These are phyloP conservation scores for Emergomyces pasteurianus DNA, from an alignment of 2,329 filamentous ascomycete species.

Conservation along the genomic window DNA sequence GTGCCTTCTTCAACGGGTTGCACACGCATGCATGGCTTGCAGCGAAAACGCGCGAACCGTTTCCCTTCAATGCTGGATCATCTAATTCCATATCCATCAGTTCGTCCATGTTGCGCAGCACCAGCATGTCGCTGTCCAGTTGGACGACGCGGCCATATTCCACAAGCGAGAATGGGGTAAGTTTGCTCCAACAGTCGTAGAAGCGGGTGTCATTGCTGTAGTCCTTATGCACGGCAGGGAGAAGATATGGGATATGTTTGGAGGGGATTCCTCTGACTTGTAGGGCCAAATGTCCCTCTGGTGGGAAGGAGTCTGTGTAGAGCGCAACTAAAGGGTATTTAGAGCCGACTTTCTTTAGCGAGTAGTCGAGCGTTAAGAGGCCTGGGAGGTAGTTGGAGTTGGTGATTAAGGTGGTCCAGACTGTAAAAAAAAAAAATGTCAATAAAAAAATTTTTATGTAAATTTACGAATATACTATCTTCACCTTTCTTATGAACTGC, in stretches of 20 bases:
- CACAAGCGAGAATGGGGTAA: slow-evolving; percentile 62
- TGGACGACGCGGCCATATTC: slow-evolving; percentile 72
- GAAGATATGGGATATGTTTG: slow-evolving; percentile 59
- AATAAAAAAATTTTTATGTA: neutral
- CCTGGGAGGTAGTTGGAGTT: slow-evolving; percentile 72
- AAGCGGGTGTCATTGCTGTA: slow-evolving; percentile 71
- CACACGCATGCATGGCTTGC: slow-evolving; percentile 77
- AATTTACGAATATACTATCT: neutral
- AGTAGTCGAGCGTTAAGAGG: slow-evolving; percentile 68
- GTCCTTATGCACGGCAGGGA: slow-evolving; percentile 53
- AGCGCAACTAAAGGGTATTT: slow-evolving; percentile 71
- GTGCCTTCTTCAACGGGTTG: slow-evolving; percentile 64
- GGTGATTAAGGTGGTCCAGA: slow-evolving; percentile 82
- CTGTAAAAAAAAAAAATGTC: slow-evolving; percentile 35
- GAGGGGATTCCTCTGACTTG: slow-evolving; percentile 55
- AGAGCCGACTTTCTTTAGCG: slow-evolving; percentile 52
- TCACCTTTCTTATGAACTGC: neutral
- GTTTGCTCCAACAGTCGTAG: slow-evolving; percentile 83
- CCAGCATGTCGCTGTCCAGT: slow-evolving; percentile 81
- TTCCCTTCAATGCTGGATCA: slow-evolving; percentile 36
- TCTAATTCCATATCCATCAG: slow-evolving; percentile 74
- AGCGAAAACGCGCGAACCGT: slow-evolving; percentile 59
- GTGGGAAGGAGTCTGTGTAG: slow-evolving; percentile 66
- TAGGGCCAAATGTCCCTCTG: slow-evolving; percentile 56
- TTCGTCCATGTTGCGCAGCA: slow-evolving; percentile 78